A percentile compares a stretch with the other conserved stretches of the same genome.
phyloP scores from a whole-genome alignment of 306 rosid species.

The Quercus variabilis region DNA sequence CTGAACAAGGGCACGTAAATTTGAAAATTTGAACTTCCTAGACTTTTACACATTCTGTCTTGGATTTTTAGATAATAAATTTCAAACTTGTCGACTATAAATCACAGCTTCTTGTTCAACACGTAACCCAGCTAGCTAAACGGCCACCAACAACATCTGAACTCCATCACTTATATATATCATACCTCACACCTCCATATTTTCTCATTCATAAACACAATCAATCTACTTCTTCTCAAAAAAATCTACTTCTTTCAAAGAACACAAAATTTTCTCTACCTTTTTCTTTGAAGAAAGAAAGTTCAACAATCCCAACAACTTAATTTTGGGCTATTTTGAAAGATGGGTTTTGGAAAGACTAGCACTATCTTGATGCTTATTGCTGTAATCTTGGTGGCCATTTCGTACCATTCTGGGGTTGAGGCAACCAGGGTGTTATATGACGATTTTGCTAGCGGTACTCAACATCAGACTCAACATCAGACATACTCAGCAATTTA shows the following conservation, averaged over 20 bases:
- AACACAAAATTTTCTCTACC: no score
- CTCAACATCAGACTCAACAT: conserved; percentile 28
- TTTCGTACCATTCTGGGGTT: not conserved
- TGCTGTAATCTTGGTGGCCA: not conserved
- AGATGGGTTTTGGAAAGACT: not conserved
- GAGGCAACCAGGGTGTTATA: conserved; percentile 37
- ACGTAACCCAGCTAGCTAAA: not conserved
- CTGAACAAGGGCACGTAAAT: no score
- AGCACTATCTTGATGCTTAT: not conserved
- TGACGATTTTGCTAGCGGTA: conserved; percentile 19
- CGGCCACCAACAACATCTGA: not conserved
- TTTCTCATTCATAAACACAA: no score
- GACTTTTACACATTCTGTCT: no score
- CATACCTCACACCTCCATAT: no score
- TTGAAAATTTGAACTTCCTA: no score
- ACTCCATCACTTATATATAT: no score
- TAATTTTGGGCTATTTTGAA: not conserved
- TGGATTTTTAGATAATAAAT: no score
- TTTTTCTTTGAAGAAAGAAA: not conserved
- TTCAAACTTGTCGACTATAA: no score
- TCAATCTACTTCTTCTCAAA: no score
- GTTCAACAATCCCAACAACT: not conserved
- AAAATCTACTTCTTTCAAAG: no score
- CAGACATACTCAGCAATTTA: conserved; percentile 19
- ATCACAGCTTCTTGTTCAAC: not conserved